phyloP scores from a whole-genome alignment of 2,329 filamentous ascomycete species.

The Arthrinium phaeospermum region DNA sequence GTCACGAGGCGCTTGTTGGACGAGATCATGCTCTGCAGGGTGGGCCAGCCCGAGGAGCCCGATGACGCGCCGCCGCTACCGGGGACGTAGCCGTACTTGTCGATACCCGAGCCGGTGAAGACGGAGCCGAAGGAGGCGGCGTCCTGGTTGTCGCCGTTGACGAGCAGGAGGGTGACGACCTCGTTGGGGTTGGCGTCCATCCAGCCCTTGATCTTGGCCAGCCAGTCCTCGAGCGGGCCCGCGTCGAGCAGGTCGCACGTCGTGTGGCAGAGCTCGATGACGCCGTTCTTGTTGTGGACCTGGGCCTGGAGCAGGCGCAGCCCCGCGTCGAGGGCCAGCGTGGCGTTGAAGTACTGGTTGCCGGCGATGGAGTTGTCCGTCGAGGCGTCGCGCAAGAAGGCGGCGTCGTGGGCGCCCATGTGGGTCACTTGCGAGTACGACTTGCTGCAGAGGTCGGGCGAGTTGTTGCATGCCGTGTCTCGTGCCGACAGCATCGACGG shows the following conservation, averaged over 20 bases:
- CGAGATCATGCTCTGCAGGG: conserved; percentile 71
- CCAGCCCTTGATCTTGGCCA: conserved; percentile 69
- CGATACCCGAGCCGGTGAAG: conserved; percentile 65
- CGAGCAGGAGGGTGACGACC: conserved; percentile 75
- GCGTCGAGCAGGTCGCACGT: conserved; percentile 72
- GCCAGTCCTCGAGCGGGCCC: conserved; percentile 68
- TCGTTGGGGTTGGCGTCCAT: conserved; percentile 73
- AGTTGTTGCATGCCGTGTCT: conserved; percentile 76
- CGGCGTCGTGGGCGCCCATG: conserved; percentile 76
- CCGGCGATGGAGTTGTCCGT: conserved; percentile 68
- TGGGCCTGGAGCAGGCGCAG: conserved; percentile 75
- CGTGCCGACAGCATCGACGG: background rate
- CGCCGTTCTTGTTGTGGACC: conserved; percentile 66
- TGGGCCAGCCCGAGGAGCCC: conserved; percentile 67
- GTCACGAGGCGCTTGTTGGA: conserved; percentile 69
- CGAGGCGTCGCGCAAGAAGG: conserved; percentile 70
- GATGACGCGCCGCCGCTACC: conserved; percentile 27
- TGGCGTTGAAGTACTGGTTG: conserved; percentile 78
- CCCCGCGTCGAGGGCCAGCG: conserved; percentile 71
- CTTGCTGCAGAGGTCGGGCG: conserved; percentile 71
- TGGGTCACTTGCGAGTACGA: conserved; percentile 79
- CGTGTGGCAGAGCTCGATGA: conserved; percentile 73
- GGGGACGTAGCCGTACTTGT: conserved; percentile 65
- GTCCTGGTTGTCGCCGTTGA: conserved; percentile 68
- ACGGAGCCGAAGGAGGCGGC: conserved; percentile 59